phyloP scores from a whole-genome alignment of 805 yeast genomes.

The Candida berthetii region DNA sequence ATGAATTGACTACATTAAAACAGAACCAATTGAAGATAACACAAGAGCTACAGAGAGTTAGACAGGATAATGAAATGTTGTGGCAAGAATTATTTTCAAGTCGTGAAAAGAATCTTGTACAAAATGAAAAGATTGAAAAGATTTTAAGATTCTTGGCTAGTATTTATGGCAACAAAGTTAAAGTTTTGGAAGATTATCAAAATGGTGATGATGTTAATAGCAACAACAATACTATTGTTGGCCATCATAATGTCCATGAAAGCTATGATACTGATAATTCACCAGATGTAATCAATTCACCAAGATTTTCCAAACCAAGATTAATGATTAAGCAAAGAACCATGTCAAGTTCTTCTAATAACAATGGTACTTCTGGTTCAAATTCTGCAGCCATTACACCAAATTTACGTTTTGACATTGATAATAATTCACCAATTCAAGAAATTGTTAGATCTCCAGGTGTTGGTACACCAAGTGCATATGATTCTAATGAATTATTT shows the following conservation, averaged over 20 bases:
- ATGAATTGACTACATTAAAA: slow-evolving; percentile 72
- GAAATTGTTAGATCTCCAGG: slow-evolving; percentile 15
- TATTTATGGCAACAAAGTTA: slow-evolving; percentile 29
- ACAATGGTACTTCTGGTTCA: not conserved
- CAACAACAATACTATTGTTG: not conserved
- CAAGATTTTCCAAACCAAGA: slow-evolving; percentile 3
- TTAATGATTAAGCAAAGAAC: slow-evolving; percentile 4
- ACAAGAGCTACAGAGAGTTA: slow-evolving; percentile 77
- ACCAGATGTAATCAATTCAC: not conserved
- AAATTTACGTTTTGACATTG: slow-evolving; percentile 1
- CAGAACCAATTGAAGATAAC: slow-evolving; percentile 74
- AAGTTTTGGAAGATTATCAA: not conserved
- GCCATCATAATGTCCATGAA: not conserved
- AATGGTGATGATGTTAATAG: not conserved
- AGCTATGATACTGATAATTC: not conserved
- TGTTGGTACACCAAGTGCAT: not conserved
- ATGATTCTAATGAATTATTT: not conserved
- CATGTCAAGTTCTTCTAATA: slow-evolving; percentile 1
- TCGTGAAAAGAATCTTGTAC: slow-evolving; percentile 79
- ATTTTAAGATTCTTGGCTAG: slow-evolving; percentile 84
- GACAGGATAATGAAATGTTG: slow-evolving; percentile 80
- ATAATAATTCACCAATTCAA: slow-evolving; percentile 15
- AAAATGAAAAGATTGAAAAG: slow-evolving; percentile 82
- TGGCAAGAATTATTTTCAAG: slow-evolving; percentile 88
- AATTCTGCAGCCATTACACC: not conserved